Evolutionary conservation across 208 protist species (phyloP), one percentile per base, ranked within the genome.

Genomic region (Vickermania spadyakhi): DNA sequence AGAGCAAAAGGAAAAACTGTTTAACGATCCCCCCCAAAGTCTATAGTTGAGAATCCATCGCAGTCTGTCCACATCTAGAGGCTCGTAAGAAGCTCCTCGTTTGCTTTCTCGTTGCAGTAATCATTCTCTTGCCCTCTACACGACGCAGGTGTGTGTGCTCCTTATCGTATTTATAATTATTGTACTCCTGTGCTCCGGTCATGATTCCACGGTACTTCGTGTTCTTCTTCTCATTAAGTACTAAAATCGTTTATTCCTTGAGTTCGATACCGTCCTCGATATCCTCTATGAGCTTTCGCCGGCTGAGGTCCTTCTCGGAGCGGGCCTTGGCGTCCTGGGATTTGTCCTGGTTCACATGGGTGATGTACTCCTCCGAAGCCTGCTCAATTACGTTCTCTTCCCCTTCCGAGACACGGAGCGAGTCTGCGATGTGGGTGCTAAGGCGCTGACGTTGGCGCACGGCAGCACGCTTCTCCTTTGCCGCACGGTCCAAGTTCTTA

Each of bases 401-500:
- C 36, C 36, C 36, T 18, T 45, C 36, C 18, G 36, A 18, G 36
- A 45, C 36, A 7, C 36, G 36, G 36, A 45, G 36, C 11, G 36
- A 45, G 36, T 45, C 73, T 0, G 68, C 60, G 26, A 88, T 26
- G 29, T 68, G 65, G 14, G 89, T 93, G 73, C 81, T 89, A 52
- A 78, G 84, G 3, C 84, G 84, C 53, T 86, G 66, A 0, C 75
- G 70, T 57, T 85, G 81, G 18, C 74, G 72, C n/a, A 77, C 81
- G n/a, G 58, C 62, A 0, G 81, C 71, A 7, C 83, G 79, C 71
- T 83, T 86, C 63, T 93, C 80, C 72, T 92, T 93, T 41, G 83
- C 61, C 0, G 90, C 84, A 49, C 93, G 86, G 60, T 96, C 81
- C 31, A 98, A 63, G 59, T 96, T 96, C 72, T 97, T 97, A 73